These are phyloP conservation scores for Fusarium vanettenii DNA, from an alignment of 2,329 filamentous ascomycete genomes.

Conservation along the genomic window DNA sequence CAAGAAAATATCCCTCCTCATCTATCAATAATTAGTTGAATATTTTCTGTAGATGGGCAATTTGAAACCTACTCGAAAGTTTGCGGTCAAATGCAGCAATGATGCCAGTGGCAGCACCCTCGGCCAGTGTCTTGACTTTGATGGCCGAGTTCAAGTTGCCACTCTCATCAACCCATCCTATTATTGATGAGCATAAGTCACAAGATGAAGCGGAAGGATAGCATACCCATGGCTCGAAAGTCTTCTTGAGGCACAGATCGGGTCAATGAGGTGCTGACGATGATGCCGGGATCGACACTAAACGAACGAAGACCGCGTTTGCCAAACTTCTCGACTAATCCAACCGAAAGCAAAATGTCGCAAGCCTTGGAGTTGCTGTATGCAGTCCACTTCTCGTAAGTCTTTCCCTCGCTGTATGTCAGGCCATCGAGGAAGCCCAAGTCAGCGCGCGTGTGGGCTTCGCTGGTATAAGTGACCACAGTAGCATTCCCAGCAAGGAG, in stretches of 20 bases:
- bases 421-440: not conserved
- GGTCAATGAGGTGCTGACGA: not conserved
- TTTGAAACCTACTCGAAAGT: not conserved
- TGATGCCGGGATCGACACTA: not conserved
- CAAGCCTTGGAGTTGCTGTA: not conserved
- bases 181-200: not conserved
- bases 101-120: not conserved
- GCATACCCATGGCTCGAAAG: not conserved
- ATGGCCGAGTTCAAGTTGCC: not conserved
- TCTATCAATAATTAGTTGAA: not conserved
- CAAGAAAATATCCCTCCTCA: not conserved
- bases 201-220: rapidly evolving
- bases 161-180: not conserved
- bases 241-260: not conserved
- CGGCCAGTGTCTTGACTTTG: not conserved
- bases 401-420: not conserved
- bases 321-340: not conserved
- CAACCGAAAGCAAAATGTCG: not conserved
- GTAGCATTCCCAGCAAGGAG: not conserved
- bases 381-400: not conserved
- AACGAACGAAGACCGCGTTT: not conserved
- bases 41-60: not conserved
- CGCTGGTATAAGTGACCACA: not conserved
- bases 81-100: not conserved
- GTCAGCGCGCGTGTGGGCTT: not conserved